These are phyloP conservation scores for Ophiocordyceps robertsii DNA, from an alignment of 2,329 filamentous ascomycete genomes.

Conservation along the genomic window DNA sequence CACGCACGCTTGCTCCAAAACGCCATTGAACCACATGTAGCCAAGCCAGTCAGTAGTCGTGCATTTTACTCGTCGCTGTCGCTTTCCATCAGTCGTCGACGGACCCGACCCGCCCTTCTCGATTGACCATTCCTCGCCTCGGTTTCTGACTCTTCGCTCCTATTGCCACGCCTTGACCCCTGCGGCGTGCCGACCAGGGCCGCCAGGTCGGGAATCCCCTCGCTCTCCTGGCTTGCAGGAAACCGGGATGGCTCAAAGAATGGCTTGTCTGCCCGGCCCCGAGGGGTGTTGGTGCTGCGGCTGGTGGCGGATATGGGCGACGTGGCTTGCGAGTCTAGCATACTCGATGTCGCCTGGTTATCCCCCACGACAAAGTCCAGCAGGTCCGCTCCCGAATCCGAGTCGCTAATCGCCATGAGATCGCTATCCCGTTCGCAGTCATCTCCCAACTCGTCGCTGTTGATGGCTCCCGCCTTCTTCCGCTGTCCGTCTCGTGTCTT, in stretches of 20 bases:
- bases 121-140: conserved; percentile 7
- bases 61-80: conserved; percentile 13
- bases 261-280: conserved; percentile 10
- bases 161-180: not conserved
- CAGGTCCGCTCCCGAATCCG: conserved; percentile 35
- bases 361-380: conserved; percentile 44
- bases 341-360: conserved; percentile 26
- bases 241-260: conserved; percentile 26
- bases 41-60: not conserved
- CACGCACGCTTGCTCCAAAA: not conserved
- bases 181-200: conserved; percentile 8
- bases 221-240: conserved; percentile 25
- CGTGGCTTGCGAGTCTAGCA: conserved; percentile 16
- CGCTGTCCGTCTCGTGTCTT: conserved; percentile 9
- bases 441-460: conserved; percentile 35
- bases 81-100: conserved; percentile 16
- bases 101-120: conserved; percentile 10
- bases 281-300: conserved; percentile 8
- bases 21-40: not conserved
- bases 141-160: conserved; percentile 5
- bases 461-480: conserved; percentile 16
- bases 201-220: conserved; percentile 23
- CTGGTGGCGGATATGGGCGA: conserved; percentile 9
- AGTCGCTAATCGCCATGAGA: conserved; percentile 29
- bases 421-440: conserved; percentile 38